phyloP scores from a whole-genome alignment of 2,329 filamentous ascomycete genomes.

The Colletotrichum karsti region DNA sequence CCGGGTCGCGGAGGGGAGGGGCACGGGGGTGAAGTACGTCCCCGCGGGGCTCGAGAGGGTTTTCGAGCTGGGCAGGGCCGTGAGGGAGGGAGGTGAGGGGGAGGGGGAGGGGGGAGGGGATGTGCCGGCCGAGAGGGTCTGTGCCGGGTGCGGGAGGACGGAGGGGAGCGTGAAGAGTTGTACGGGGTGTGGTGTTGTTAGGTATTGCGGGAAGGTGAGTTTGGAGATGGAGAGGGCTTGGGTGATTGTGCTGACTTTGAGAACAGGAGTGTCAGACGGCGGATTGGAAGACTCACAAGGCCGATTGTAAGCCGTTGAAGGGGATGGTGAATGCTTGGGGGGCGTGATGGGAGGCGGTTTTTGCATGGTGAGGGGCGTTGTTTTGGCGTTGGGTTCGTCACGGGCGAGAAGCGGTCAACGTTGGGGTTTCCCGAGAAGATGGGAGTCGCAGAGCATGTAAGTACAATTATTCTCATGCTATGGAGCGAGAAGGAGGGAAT shows the following conservation, averaged over 20 bases:
- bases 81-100: conserved; percentile 29
- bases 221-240: neutral
- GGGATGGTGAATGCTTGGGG: conserved; percentile 46
- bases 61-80: conserved; percentile 34
- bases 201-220: conserved; percentile 57
- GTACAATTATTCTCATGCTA: no score
- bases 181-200: conserved; percentile 51
- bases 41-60: conserved; percentile 40
- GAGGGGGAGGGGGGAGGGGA: neutral
- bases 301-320: conserved; percentile 53
- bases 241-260: neutral
- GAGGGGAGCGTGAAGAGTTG: conserved; percentile 46
- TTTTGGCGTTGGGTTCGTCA: no score
- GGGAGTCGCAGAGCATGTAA: no score
- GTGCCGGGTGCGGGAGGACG: conserved; percentile 38
- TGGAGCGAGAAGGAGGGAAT: neutral
- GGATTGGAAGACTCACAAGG: conserved; percentile 54
- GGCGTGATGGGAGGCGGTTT: neutral
- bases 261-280: conserved; percentile 50
- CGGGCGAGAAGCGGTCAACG: no score
- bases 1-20: conserved; percentile 41
- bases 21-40: conserved; percentile 43
- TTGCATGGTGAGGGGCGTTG: neutral
- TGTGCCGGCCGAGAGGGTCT: conserved; percentile 20
- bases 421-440: no score